Conservation (phyloP, 1,284 basidiomycete species). For the Limonomyces culmigenus region DNA sequence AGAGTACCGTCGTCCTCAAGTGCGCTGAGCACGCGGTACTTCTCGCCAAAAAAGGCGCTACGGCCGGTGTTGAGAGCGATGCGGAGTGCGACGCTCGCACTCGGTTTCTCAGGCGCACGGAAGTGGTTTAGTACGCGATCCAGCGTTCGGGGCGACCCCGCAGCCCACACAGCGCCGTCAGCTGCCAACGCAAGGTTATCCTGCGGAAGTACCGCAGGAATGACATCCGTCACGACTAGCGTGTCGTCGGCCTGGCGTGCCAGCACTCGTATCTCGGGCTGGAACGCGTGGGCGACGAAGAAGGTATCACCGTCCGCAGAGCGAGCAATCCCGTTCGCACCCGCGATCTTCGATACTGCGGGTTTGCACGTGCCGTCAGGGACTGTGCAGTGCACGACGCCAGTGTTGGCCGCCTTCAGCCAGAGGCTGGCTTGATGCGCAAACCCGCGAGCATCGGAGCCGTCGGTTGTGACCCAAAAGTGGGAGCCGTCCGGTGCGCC, state of each 20-base stretch:
- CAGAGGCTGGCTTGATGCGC: slow-evolving; percentile 12
- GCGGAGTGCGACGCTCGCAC: slow-evolving; percentile 20
- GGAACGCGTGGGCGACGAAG: slow-evolving; percentile 29
- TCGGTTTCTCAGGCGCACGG: not conserved
- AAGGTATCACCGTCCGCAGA: slow-evolving; percentile 31
- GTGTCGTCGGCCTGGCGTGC: slow-evolving; percentile 38
- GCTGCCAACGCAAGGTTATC: slow-evolving; percentile 43
- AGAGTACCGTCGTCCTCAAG: slow-evolving; percentile 46
- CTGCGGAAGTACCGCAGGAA: slow-evolving; percentile 25
- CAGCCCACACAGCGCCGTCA: slow-evolving; percentile 38
- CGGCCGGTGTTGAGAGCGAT: slow-evolving; percentile 33
- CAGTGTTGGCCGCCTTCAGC: slow-evolving; percentile 13
- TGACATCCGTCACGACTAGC: slow-evolving; percentile 28
- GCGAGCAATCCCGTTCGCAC: slow-evolving; percentile 38
- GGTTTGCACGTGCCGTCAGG: slow-evolving; percentile 41
- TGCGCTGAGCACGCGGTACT: slow-evolving; percentile 46
- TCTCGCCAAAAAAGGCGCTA: slow-evolving; percentile 41
- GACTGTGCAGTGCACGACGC: slow-evolving; percentile 41
- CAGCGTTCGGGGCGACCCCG: slow-evolving; percentile 20
- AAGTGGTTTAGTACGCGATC: not conserved
- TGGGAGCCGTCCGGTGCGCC: slow-evolving; percentile 42
- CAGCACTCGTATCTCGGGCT: slow-evolving; percentile 28
- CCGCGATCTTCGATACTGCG: slow-evolving; percentile 24
- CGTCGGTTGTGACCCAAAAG: slow-evolving; percentile 56
- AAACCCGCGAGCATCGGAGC: slow-evolving; percentile 17